These are phyloP conservation scores for Nakaseomyces kungkrabaensis DNA, from an alignment of 1,139 yeast genomes.

Conservation along the genomic window DNA sequence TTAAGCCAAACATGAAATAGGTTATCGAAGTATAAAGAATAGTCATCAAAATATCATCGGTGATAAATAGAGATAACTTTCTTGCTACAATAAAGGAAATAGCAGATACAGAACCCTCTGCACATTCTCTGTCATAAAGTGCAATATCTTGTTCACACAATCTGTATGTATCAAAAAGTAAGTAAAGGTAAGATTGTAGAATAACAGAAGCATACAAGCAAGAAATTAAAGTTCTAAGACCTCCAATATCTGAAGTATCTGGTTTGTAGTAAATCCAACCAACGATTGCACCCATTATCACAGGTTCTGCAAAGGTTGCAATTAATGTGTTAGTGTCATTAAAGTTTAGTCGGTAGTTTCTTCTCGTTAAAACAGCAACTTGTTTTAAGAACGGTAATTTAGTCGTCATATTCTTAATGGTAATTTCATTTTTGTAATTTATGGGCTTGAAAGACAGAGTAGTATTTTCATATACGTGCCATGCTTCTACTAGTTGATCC, in stretches of 20 bases:
- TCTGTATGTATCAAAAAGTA: conserved; percentile 65
- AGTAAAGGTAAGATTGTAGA: conserved; percentile 57
- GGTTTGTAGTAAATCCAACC: conserved; percentile 78
- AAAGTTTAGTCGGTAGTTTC: conserved; percentile 45
- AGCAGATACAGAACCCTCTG: conserved; percentile 50
- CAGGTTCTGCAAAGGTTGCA: conserved; percentile 46
- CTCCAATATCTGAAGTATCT: conserved; percentile 44
- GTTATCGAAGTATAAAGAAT: conserved; percentile 50
- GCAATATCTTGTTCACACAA: conserved; percentile 59
- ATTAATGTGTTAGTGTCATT: conserved; percentile 51
- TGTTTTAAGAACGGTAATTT: conserved; percentile 40
- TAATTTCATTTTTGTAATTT: conserved; percentile 9
- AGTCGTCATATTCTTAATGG: conserved; percentile 18
- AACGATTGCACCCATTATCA: conserved; percentile 46
- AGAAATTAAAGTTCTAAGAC: conserved; percentile 58
- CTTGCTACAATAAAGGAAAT: conserved; percentile 58
- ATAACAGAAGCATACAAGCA: conserved; percentile 56
- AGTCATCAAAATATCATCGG: conserved; percentile 64
- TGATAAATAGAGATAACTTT: conserved; percentile 51
- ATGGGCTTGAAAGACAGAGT: conserved; percentile 12
- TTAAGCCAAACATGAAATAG: conserved; percentile 71
- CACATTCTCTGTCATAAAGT: conserved; percentile 62
- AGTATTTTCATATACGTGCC: conserved; percentile 34
- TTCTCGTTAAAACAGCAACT: conserved; percentile 42
- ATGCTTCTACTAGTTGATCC: conserved; percentile 36